Evolutionary conservation across 192 early-diverging fungal species (phyloP), one percentile per base, ranked within the genome.

Genomic region (Fimicolochytrium jonesii): DNA sequence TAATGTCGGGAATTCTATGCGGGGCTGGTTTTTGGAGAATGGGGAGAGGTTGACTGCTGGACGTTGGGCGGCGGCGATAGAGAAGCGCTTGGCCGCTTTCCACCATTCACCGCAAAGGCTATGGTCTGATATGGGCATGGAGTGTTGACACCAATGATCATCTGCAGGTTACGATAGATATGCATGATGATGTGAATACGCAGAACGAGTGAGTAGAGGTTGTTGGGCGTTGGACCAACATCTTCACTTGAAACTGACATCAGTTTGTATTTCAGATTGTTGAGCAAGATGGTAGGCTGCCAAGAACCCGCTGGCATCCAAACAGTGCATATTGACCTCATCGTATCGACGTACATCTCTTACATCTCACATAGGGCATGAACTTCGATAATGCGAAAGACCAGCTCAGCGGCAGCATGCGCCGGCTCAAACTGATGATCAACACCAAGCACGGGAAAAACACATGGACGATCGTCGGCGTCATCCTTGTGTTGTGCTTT

Each of bases 141-240:
- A n/a, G n/a, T n/a, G n/a, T n/a, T n/a, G n/a, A n/a, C n/a, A n/a
- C n/a, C n/a, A n/a, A n/a, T n/a, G n/a, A n/a, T n/a, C n/a, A n/a
- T n/a, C n/a, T n/a, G n/a, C n/a, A 55, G 53, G 36, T 55, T 17
- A 36, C 53, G 18, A 33, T 55, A 22, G 53, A 55, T 9, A 55
- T 55, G 33, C 53, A 55, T 35, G 53, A 55, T 25, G 53, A 55
- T 33, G 53, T 55, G 53, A 55, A 55, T 34, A 36, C 53, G 32
- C 53, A 55, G 26, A 55, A 55, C 33, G 10, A 55, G 53, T 55
- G 34, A 55, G 53, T 55, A 22, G n/a, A n/a, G n/a, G n/a, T n/a
- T n/a, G n/a, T n/a, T n/a, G n/a, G n/a, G n/a, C n/a, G n/a, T n/a
- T n/a, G n/a, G n/a, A n/a, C n/a, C n/a, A n/a, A n/a, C n/a, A n/a